Base-by-base conservation (phyloP, 805 yeast genomes). In the Tetrapisispora namnaoensis region DNA sequence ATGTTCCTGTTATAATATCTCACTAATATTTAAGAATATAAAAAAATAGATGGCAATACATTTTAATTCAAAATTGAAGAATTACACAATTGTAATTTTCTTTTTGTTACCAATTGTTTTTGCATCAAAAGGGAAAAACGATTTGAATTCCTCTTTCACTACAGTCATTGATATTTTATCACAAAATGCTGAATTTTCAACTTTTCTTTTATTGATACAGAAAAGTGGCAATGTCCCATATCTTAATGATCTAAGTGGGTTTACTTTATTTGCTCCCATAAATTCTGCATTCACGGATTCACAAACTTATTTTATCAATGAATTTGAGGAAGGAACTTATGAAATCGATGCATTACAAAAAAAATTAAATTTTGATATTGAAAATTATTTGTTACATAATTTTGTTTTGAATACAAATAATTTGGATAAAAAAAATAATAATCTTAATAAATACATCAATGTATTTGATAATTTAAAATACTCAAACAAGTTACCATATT, bases 231-330 rank as follows among this genome's bases (percentile, higher is more conserved):
- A 82, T 45, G 70, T 87, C 1, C 88, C 88, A 2, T 62, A 66
- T 38, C 61, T 87, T 32, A 86, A 85, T 58, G 67, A 67, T 20
- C 61, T 83, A 51, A 67, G 69, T 22, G 82, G 85, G 60, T 77
- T 82, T 49, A 86, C 95, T 0, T 65, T 87, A n/a, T 61, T 84
- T 38, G 95, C 95, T 1, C 95, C 95, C 0, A 74, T 83, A 13
- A 87, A 87, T 60, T 80, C 82, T 54, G 95, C 95, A 1, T 86
- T 84, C 62, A 70, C 69, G 4, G 48, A 57, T 30, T 52, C 37
- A 42, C 37, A 42, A 42, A 18, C 4, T 10, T 4, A 18, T 32
- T 16, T 21, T 11, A 21, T 27, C 38, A 16, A 39, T 7, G 17
- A 17, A 18, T 18, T 18, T 18, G 30, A 34, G 32, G 24, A 18